A percentile compares a stretch with the other conserved stretches of the same genome.
Evolutionary conservation across 2,329 filamentous ascomycete genomes (phyloP).

Genomic region (Fusarium denticulatum): DNA sequence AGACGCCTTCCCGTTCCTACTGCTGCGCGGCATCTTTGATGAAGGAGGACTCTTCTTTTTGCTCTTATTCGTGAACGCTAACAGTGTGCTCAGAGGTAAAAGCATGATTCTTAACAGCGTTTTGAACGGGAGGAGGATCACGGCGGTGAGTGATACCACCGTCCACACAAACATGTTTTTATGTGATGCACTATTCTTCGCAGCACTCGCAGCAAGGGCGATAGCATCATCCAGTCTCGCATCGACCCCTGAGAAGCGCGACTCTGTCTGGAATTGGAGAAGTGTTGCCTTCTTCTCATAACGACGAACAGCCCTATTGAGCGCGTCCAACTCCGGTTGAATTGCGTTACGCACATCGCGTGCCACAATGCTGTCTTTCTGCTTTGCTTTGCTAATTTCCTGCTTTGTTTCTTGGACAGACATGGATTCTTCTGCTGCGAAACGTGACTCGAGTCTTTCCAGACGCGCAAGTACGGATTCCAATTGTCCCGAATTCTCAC

Average conservation of each 20-base stretch:
- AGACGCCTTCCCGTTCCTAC: conserved; percentile 38
- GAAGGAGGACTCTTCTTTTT: conserved; percentile 42
- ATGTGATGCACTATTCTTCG: conserved; percentile 57
- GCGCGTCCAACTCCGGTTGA: conserved; percentile 84
- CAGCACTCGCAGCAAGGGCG: conserved; percentile 80
- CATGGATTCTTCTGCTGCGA: conserved; percentile 40
- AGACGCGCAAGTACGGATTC: conserved; percentile 72
- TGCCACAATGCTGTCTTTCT: conserved; percentile 56
- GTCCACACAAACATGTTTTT: conserved; percentile 52
- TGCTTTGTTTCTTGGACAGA: conserved; percentile 43
- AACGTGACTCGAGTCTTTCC: conserved; percentile 72
- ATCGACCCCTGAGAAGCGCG: conserved; percentile 77
- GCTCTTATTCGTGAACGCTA: conserved; percentile 48
- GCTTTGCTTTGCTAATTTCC: conserved; percentile 50
- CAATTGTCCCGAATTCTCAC: conserved; percentile 54
- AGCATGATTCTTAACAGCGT: conserved; percentile 52
- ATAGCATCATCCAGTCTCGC: conserved; percentile 79
- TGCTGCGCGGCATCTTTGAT: conserved; percentile 38
- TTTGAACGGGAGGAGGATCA: conserved; percentile 56
- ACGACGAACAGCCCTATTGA: conserved; percentile 87
- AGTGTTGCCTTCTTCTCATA: conserved; percentile 90
- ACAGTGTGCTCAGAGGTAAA: conserved; percentile 55
- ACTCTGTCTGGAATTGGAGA: conserved; percentile 79
- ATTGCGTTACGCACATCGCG: conserved; percentile 72
- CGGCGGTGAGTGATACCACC: conserved; percentile 49